Conservation (phyloP, 176 grass and related monocot genomes). For the Zea mays region Zm-B73-REFERENCE-NAM-5.0 NC_050100.1:166018001-166018500, state of each 20-base stretch:
- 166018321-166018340: neutral
- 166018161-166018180: constrained; percentile 18
- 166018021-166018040: neutral
- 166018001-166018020: constrained; percentile 12
- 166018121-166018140: constrained; percentile 12
- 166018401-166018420: constrained; percentile 11
- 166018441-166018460: neutral
- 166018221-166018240: neutral
- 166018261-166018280: neutral
- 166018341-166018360: neutral
- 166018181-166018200: neutral
- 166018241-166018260: neutral
- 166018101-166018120: neutral
- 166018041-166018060: neutral
- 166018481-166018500: constrained; percentile 3
- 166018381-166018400: constrained; percentile 4
- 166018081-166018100: neutral
- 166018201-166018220: neutral
- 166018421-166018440: neutral
- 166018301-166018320: neutral
- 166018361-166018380: neutral
- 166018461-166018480: neutral
- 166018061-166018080: constrained; percentile 13
- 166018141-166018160: constrained; percentile 1
- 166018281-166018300: neutral